These are phyloP conservation scores for Metarhizium robertsii DNA, from an alignment of 2,329 filamentous ascomycete genomes.

Conservation along the genomic window DNA sequence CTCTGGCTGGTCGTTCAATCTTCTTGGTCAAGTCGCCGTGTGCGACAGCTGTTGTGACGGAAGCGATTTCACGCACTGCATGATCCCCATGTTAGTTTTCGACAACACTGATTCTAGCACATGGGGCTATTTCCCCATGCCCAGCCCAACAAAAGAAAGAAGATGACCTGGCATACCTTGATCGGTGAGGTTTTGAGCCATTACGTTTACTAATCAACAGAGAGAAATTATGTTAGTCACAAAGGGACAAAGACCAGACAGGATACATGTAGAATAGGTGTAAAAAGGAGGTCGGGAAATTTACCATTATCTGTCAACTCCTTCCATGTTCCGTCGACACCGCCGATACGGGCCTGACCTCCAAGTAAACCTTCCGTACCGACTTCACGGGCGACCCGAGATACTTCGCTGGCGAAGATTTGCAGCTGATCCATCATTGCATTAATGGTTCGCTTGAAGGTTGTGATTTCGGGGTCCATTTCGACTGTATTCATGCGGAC, in stretches of 20 bases:
- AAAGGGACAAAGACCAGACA: background rate
- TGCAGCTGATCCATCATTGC: constrained; percentile 98
- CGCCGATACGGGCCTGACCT: constrained; percentile 86
- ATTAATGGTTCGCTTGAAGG: constrained; percentile 97
- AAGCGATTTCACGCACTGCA: constrained; percentile 70
- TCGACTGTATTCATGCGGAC: constrained; percentile 92
- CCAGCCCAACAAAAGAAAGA: background rate
- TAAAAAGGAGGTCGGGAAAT: background rate
- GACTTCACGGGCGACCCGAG: constrained; percentile 87
- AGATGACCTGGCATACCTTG: constrained; percentile 42
- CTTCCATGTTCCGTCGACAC: constrained; percentile 95
- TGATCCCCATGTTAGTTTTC: constrained; percentile 7
- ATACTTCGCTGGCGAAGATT: constrained; percentile 93
- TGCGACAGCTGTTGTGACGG: constrained; percentile 74
- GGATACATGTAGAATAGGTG: background rate
- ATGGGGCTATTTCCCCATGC: background rate
- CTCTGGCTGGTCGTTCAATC: constrained; percentile 70
- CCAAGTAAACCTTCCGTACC: constrained; percentile 91
- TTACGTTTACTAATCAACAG: constrained; percentile 57
- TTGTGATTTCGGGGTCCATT: constrained; percentile 96
- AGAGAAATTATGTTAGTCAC: constrained; percentile 11
- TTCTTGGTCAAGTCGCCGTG: constrained; percentile 78
- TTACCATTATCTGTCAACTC: constrained; percentile 81
- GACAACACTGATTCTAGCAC: background rate
- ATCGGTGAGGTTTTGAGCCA: constrained; percentile 74